Conservation (phyloP, 176 grass and related monocot genomes). For the Zizania latifolia region DNA sequence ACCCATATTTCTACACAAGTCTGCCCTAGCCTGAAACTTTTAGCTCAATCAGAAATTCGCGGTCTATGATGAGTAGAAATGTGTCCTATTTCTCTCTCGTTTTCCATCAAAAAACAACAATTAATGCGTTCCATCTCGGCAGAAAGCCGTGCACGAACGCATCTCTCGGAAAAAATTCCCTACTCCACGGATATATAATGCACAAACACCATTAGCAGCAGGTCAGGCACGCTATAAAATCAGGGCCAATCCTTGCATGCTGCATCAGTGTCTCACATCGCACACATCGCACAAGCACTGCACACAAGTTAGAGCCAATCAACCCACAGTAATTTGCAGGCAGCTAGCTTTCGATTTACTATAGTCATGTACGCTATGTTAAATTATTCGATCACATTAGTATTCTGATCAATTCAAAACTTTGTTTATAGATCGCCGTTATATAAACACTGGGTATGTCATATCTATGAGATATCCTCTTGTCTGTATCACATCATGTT, state of each 20-base stretch:
- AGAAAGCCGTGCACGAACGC: neutral
- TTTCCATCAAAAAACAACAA: conserved; percentile 17
- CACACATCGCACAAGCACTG: neutral
- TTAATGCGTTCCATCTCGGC: no score
- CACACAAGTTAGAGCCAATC: neutral
- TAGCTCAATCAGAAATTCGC: neutral
- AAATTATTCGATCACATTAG: no score
- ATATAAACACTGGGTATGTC: no score
- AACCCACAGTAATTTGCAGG: neutral
- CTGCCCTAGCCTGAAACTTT: neutral
- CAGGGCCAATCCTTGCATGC: neutral
- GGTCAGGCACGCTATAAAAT: conserved; percentile 24
- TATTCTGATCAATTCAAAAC: no score
- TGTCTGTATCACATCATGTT: no score
- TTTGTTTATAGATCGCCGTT: no score
- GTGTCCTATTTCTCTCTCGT: neutral
- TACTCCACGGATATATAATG: conserved; percentile 1
- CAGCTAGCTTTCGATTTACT: neutral
- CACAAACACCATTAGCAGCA: neutral
- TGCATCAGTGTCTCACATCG: neutral
- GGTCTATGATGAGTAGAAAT: neutral
- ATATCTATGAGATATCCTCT: no score
- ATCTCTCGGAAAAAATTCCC: conserved; percentile 40
- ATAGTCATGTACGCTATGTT: no score
- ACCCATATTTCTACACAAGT: neutral